Evolutionary conservation across 345 rosid genomes (phyloP).

Genomic region (Eucalyptus guilfoylei): DNA sequence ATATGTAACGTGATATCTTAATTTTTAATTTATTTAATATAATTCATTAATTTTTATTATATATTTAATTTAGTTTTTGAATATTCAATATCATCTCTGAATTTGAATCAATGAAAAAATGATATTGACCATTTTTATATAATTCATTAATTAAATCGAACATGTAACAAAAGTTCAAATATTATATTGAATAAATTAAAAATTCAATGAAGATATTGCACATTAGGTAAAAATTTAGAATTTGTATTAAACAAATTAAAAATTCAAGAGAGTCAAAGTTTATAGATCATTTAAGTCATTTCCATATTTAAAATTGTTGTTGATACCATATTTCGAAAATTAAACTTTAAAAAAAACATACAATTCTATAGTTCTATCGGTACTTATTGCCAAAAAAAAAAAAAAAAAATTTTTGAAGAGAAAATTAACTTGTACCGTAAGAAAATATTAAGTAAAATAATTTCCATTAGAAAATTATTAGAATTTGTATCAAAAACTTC

Average conservation of each 20-base stretch:
- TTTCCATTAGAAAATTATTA: background rate
- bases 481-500: background rate
- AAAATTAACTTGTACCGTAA: accelerated
- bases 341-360: too few relatives aligned
- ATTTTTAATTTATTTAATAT: too few relatives aligned
- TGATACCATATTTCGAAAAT: background rate
- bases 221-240: accelerated
- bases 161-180: too few relatives aligned
- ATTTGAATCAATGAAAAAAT: accelerated
- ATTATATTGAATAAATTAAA: accelerated
- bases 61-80: too few relatives aligned
- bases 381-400: background rate
- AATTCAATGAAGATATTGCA: accelerated
- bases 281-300: accelerated
- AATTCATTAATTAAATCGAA: too few relatives aligned
- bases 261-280: accelerated
- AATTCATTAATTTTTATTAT: accelerated
- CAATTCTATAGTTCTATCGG: accelerated
- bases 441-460: background rate
- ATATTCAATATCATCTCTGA: too few relatives aligned
- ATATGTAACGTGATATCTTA: accelerated
- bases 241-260: too few relatives aligned
- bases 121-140: accelerated
- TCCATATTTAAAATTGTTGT: too few relatives aligned
- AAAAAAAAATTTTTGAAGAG: background rate